Conservation (phyloP, 2,329 filamentous ascomycete species). For the Mycosphaerella sp. region DNA sequence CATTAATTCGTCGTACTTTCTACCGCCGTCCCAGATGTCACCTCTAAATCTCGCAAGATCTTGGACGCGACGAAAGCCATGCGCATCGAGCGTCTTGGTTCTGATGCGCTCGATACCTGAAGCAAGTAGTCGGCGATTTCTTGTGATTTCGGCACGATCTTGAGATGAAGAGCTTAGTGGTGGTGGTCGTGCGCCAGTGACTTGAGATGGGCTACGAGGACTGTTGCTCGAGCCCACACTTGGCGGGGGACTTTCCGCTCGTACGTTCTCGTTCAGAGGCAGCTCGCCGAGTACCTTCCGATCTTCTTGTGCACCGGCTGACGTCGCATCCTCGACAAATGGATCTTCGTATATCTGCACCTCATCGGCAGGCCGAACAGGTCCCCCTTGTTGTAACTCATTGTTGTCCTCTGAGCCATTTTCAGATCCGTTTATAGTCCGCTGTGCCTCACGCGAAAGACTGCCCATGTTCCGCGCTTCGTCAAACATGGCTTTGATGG, state of each 20-base stretch:
- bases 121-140: conserved; percentile 55
- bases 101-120: conserved; percentile 70
- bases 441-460: conserved; percentile 22
- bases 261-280: conserved; percentile 43
- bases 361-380: conserved; percentile 33
- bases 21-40: conserved; percentile 58
- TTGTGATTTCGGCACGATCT: conserved; percentile 39
- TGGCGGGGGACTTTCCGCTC: conserved; percentile 27
- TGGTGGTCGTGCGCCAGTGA: conserved; percentile 17
- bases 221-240: conserved; percentile 27
- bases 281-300: conserved; percentile 46
- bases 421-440: conserved; percentile 11
- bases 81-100: conserved; percentile 65
- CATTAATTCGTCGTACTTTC: conserved; percentile 63
- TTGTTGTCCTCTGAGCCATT: conserved; percentile 1
- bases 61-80: conserved; percentile 73
- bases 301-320: conserved; percentile 26
- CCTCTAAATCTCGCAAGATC: conserved; percentile 61
- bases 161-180: conserved; percentile 26
- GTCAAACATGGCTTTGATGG: conserved; percentile 32
- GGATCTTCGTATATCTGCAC: conserved; percentile 52
- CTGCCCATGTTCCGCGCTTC: conserved; percentile 26
- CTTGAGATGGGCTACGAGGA: conserved; percentile 28
- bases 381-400: conserved; percentile 14
- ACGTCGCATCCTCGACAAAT: conserved; percentile 37